Base-by-base conservation (phyloP, 768 basidiomycete species). In the Kwoniella europaea region DNA sequence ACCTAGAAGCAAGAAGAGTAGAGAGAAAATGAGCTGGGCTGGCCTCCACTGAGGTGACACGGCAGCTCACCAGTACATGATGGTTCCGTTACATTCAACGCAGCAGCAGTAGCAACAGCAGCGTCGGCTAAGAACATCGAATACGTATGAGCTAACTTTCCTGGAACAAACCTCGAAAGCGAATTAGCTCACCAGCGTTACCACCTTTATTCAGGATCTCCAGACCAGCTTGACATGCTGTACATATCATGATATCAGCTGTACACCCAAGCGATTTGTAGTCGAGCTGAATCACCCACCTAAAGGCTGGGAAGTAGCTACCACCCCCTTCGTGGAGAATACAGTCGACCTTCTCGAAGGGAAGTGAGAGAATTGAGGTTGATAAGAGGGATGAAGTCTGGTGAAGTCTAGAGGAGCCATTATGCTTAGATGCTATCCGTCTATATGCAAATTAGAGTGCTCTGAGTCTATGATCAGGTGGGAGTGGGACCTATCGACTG, bases 141-240 rank as follows among this genome's bases (percentile, higher is more conserved):
- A 53, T 6, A 50, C 16, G 6, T 20, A 24, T 63, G 15, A 63
- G 61, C 22, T n/a, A 7, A 20, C 35, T 0, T n/a, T 10, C 10
- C 44, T 52, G 41, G 46, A 41, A 22, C 7, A 15, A 52, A n/a
- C 5, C 50, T 20, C 15, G 20, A 16, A 15, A 16, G 50, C 22
- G 24, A 56, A 27, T 42, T 46, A 71, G 50, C 86, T 58, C 79
- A 92, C 93, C 95, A 76, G 96, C 96, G 85, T 99, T 99, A 63
- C 97, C 97, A 13, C 97, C 97, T 82, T 90, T 91, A 64, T 90
- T 87, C 27, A 99, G 85, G 74, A 99, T 92, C 84, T 97, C 94
- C 41, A 98, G 83, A 0, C 96, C 97, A 18, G 93, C 95, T 79
- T 92, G 91, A 16, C 91, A 90, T 1, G 97, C 97, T 50, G 94